Evolutionary conservation across 305 asterid species (phyloP), one percentile per base, ranked within the genome.

Genomic region (Lippia alba): DNA sequence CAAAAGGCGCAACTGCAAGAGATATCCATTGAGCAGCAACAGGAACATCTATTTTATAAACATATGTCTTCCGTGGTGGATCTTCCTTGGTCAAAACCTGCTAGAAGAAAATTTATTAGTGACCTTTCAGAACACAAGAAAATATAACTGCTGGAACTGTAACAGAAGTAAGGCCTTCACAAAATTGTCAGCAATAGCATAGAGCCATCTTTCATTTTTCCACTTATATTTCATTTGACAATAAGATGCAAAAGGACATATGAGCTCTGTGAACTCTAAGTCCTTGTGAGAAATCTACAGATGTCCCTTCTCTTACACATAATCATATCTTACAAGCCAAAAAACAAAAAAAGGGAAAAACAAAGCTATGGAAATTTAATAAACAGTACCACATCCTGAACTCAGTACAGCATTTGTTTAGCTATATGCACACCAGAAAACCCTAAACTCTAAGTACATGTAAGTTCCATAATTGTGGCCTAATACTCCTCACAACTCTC

Each of bases 21-120:
- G 96, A 90, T 79, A 95, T 89, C 91, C 93, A 95, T 63, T 85
- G 90, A 75, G 99, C 93, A 81, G 96, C 85, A 68, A 95, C 98
- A 76, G 99, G 97, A 84, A 89, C 85, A 72, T 86, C 90, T 83
- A 95, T 76, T 82, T 74, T 90, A 80, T 95, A 95, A 59, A 90
- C 90, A 67, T 82, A 95, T 64, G 98, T 95, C 88, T 90, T 95
- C 67, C 88, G 82, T 10, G 96, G 92, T 51, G 98, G 98, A 78
- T 84, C 97, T 72, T 95, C 97, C 79, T 86, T 83, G 78, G 93
- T 92, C 82, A 87, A 85, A 70, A 92, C 91, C 99, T 95, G 81
- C 66, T 63, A 62, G 59, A 61, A 50, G 16, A 45, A 60, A 39
- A 30, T 61, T 33, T 58, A 10, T 67, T 34, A 50, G 73, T 41